These are phyloP conservation scores for Asterochloris sp. DNA, from an alignment of 139 green algal species.

Conservation along the genomic window DNA sequence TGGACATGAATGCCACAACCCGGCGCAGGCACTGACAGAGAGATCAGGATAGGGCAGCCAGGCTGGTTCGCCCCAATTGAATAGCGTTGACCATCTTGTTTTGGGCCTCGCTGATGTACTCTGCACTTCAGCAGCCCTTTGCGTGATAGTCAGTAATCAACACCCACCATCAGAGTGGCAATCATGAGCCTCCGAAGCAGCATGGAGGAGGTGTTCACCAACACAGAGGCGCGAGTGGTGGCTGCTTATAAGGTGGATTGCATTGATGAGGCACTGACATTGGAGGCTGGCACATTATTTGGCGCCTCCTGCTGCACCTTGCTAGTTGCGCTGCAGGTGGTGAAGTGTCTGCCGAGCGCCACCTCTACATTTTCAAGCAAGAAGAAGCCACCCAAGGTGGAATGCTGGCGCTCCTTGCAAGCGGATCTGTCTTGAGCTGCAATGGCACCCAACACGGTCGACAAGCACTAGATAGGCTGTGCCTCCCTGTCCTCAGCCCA, in stretches of 20 bases:
- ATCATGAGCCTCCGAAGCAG: neutral
- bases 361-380: conserved; percentile 12
- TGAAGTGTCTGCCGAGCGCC: conserved; percentile 24
- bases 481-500: neutral
- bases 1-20: too few relatives aligned
- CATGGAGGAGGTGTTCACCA: conserved; percentile 37
- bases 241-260: conserved; percentile 24
- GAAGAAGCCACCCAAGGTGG: conserved; percentile 22
- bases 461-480: too few relatives aligned
- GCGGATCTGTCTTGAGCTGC: too few relatives aligned
- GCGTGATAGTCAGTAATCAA: too few relatives aligned
- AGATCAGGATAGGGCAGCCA: too few relatives aligned
- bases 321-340: neutral
- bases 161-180: neutral
- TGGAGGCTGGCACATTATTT: conserved; percentile 5
- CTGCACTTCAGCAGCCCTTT: too few relatives aligned
- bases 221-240: conserved; percentile 37
- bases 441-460: too few relatives aligned
- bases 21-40: too few relatives aligned
- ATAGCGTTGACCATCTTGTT: too few relatives aligned
- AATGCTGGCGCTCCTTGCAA: neutral
- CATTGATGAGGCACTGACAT: neutral
- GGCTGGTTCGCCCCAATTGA: too few relatives aligned
- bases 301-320: neutral
- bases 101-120: too few relatives aligned